A percentile compares a stretch with the other conserved stretches of the same genome.
Conservation (phyloP, 768 basidiomycete species). For the Leccinellum albellum region DNA sequence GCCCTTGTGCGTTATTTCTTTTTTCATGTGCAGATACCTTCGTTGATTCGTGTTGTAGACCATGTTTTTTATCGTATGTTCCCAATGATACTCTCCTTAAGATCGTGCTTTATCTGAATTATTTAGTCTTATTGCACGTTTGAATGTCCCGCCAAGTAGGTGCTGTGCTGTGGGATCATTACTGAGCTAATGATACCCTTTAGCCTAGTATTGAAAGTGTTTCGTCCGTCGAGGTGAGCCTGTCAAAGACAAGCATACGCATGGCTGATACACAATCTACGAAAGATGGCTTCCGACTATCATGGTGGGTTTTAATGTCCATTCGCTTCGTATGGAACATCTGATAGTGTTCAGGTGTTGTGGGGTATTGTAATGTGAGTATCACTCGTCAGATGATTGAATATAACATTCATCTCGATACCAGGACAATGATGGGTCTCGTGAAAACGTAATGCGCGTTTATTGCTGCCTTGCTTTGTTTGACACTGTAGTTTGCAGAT, state of each 20-base stretch:
- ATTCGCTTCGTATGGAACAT: neutral
- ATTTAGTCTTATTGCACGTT: slow-evolving; percentile 36
- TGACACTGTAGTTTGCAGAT: slow-evolving; percentile 35
- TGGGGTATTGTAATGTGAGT: slow-evolving; percentile 66
- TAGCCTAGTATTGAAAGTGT: slow-evolving; percentile 49
- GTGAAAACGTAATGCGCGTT: slow-evolving; percentile 50
- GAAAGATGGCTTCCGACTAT: slow-evolving; percentile 61
- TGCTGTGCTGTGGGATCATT: neutral
- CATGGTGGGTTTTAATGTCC: slow-evolving; percentile 38
- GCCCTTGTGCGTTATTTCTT: slow-evolving; percentile 46
- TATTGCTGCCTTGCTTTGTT: neutral
- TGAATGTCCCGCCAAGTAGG: slow-evolving; percentile 68
- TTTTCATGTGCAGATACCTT: neutral
- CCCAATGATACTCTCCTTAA: neutral
- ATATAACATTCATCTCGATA: neutral
- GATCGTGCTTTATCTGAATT: neutral
- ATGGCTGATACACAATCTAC: slow-evolving; percentile 11
- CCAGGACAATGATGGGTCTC: slow-evolving; percentile 61
- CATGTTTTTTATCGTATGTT: slow-evolving; percentile 64
- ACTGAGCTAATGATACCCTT: neutral
- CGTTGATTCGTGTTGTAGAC: slow-evolving; percentile 39
- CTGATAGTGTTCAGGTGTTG: slow-evolving; percentile 37
- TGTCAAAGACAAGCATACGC: neutral
- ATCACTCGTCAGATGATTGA: neutral
- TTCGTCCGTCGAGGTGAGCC: slow-evolving; percentile 58